phyloP scores from a whole-genome alignment of 129 eudicot species.

The Artemisia argyi region DNA sequence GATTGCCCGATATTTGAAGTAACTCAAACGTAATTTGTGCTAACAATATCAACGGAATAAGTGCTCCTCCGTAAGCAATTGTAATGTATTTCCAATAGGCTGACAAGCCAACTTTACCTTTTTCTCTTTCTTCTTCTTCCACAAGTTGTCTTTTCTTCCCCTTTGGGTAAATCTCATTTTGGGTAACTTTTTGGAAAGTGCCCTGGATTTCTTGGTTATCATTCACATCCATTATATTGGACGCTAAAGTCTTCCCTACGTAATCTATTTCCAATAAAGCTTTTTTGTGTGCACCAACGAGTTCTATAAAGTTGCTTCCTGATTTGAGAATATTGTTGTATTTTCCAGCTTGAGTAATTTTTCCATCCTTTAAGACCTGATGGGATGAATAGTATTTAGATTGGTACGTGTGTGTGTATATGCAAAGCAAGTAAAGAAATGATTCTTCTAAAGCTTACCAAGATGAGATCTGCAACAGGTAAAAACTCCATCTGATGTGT shows the following conservation, averaged over 20 bases:
- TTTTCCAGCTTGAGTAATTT: slow-evolving; percentile 75
- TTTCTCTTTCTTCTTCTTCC: slow-evolving; percentile 88
- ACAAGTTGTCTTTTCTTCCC: slow-evolving; percentile 66
- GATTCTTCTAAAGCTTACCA: slow-evolving; percentile 45
- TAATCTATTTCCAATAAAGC: slow-evolving; percentile 67
- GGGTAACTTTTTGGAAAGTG: slow-evolving; percentile 1
- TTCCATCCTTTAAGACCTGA: slow-evolving; percentile 90
- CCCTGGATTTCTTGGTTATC: slow-evolving; percentile 14
- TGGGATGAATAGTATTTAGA: background rate
- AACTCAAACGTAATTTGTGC: slow-evolving; percentile 63
- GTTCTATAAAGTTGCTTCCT: slow-evolving; percentile 71
- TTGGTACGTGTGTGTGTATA: background rate
- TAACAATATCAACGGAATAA: slow-evolving; percentile 68
- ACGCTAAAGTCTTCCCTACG: slow-evolving; percentile 17
- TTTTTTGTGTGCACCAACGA: slow-evolving; percentile 84
- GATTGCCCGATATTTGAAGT: slow-evolving; percentile 75
- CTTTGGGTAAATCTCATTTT: slow-evolving; percentile 23
- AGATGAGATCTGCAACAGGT: slow-evolving; percentile 75
- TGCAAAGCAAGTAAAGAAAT: background rate
- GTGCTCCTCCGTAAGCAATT: slow-evolving; percentile 76
- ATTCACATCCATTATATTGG: background rate
- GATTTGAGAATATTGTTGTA: slow-evolving; percentile 59
- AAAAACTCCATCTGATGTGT: slow-evolving; percentile 94
- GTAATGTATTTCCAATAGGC: slow-evolving; percentile 87
- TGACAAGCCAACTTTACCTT: slow-evolving; percentile 64